These are phyloP conservation scores for Priceomyces melissophilus DNA, from an alignment of 805 yeast genomes.

Conservation along the genomic window DNA sequence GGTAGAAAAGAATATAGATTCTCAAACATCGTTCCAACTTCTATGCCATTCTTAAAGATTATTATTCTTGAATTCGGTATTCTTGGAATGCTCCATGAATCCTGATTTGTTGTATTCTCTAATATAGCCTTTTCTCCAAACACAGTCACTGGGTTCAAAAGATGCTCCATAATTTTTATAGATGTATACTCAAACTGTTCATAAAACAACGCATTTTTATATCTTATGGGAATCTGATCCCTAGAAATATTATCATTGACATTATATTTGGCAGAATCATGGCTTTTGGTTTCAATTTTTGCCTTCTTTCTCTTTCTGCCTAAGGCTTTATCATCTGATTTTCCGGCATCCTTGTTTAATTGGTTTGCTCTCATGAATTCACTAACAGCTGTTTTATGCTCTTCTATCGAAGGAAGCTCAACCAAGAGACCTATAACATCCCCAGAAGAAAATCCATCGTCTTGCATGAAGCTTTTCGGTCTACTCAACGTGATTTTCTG, in stretches of 20 bases:
- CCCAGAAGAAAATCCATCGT: conserved; percentile 58
- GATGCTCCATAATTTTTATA: conserved; percentile 68
- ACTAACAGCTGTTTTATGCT: conserved; percentile 42
- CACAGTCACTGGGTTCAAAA: conserved; percentile 67
- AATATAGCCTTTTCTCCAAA: conserved; percentile 65
- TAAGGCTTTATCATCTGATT: conserved; percentile 4
- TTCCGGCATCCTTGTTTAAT: background rate
- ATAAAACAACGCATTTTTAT: conserved; percentile 70
- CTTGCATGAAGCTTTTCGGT: conserved; percentile 52
- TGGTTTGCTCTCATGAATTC: conserved; percentile 18
- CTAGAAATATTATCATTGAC: conserved; percentile 50
- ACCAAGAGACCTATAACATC: conserved; percentile 81
- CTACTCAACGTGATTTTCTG: conserved; percentile 74
- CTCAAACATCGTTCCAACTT: conserved; percentile 61
- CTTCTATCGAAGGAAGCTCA: conserved; percentile 54
- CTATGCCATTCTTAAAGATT: conserved; percentile 75
- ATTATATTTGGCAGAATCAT: conserved; percentile 16
- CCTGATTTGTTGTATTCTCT: conserved; percentile 35
- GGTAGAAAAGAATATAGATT: conserved; percentile 75
- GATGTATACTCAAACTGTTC: conserved; percentile 81
- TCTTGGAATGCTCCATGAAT: conserved; percentile 36
- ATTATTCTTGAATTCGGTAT: conserved; percentile 58
- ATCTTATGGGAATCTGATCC: conserved; percentile 85
- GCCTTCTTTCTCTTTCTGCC: conserved; percentile 10
- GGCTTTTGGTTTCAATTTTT: conserved; percentile 14